Base-by-base conservation (phyloP, 352 stramenopile species). In the Pythium pyrilobum region DNA sequence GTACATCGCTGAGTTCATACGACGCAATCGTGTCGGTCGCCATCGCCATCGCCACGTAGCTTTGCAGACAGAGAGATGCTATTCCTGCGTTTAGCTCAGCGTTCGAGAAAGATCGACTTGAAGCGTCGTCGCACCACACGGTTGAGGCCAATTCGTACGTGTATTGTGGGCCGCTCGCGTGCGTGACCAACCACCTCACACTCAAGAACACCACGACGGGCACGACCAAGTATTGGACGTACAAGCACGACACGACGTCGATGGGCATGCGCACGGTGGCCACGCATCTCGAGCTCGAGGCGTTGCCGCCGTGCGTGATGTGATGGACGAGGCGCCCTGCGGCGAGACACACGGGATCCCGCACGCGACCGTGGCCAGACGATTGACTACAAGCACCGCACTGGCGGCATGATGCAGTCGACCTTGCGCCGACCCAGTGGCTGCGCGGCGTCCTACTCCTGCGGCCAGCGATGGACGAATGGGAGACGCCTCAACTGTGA, bases 181-280 rank as follows among this genome's bases (percentile, higher is more conserved):
- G 52, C 32, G 6, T 36, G 18, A 31, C n/a, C 9, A 23, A 48
- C 9, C 39, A 50, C 45, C 31, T 59, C 24, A 51, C 39, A 11
- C 23, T 23, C 3, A 21, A 15, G 2, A 48, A 59, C 23, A 23
- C 41, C 21, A 32, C 23, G 15, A 57, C 33, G 2, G 25, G 8
- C 2, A 18, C 50, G 12, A 38, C 10, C 4, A 11, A 11, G 4
- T 59, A 34, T 12, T 59, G 52, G 52, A 6, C 24, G n/a, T 59
- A 59, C 52, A 59, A 59, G 25, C 52, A 59, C 41, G 52, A 59
- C 21, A 50, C 39, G 9, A 59, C 39, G 32, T 59, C 52, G 6
- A 41, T 59, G 32, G 15, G 29, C 8, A 36, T 59, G 39, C 39
- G 52, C 7, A 16, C 39, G 6, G 4, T 51, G 15, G 52, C 40